Evolutionary conservation across 225 moss, liverwort and hornwort species (phyloP), one percentile per base, ranked within the genome.

Genomic region (Pseudisothecium myosuroides): DNA sequence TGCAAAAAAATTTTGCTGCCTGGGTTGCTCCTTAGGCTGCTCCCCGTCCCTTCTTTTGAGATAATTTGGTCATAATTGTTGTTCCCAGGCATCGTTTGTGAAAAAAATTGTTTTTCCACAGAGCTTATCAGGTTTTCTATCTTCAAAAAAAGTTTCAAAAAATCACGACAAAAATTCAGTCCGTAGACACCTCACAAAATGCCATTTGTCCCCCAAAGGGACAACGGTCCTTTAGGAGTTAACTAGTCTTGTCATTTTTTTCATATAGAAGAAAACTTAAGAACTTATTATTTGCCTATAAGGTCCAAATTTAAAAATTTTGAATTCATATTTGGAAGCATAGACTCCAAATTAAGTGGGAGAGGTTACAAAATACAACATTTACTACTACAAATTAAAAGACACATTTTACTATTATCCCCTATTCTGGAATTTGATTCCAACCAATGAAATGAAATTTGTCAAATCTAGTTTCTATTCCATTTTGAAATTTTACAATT

Each of bases 181-280:
- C n/a, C n/a, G n/a, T n/a, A n/a, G n/a, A n/a, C n/a, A n/a, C n/a
- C n/a, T n/a, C n/a, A n/a, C n/a, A n/a, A n/a, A n/a, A n/a, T n/a
- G n/a, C n/a, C n/a, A n/a, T n/a, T n/a, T n/a, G n/a, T n/a, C n/a
- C n/a, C n/a, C n/a, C n/a, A n/a, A n/a, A n/a, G n/a, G n/a, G n/a
- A n/a, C n/a, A n/a, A n/a, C n/a, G n/a, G n/a, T n/a, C n/a, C n/a
- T n/a, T n/a, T n/a, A n/a, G n/a, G n/a, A n/a, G n/a, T n/a, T n/a
- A 21, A 20, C 2, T 14, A 31, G 2, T 34, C 13, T 32, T 76
- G 8, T 50, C 1, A 0, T 45, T 11, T 73, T 74, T 47, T 7
- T 0, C 0, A 4, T 47, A 7, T 18, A 43, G 10, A 2, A 47
- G 2, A 17, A 74, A 29, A 27, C 0, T 0, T 12, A 18, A 29